These are phyloP conservation scores for Sclerotinia nivalis DNA, from an alignment of 2,329 filamentous ascomycete genomes.

Conservation along the genomic window DNA sequence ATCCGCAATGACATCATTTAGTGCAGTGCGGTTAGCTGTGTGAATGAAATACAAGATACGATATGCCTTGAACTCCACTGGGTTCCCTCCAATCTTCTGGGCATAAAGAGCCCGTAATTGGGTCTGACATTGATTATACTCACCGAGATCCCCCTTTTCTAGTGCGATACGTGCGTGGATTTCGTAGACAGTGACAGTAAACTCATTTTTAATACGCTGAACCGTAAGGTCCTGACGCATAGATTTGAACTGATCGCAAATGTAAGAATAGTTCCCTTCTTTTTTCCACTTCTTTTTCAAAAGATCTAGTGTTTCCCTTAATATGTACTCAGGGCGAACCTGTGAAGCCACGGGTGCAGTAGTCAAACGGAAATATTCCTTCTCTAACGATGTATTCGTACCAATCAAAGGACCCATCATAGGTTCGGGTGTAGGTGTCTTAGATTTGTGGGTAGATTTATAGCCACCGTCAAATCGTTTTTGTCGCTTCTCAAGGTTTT, in stretches of 20 bases:
- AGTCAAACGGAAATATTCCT: constrained; percentile 92
- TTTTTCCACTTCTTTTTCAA: constrained; percentile 93
- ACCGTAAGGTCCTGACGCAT: constrained; percentile 97
- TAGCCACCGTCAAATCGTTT: constrained; percentile 78
- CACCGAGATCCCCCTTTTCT: constrained; percentile 98
- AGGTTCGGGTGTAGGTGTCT: constrained; percentile 58
- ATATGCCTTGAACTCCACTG: constrained; percentile 97
- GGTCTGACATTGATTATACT: constrained; percentile 99
- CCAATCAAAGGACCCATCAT: constrained; percentile 76
- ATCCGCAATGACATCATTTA: constrained; percentile 98
- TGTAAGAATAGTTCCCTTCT: constrained; percentile 93
- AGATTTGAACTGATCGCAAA: constrained; percentile 99
- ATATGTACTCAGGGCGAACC: constrained; percentile 78
- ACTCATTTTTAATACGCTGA: constrained; percentile 94
- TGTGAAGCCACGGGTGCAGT: constrained; percentile 83
- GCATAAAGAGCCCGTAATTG: constrained; percentile 91
- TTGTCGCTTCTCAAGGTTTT: constrained; percentile 82
- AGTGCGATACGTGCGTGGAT: constrained; percentile 96
- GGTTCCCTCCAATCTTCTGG: constrained; percentile 82
- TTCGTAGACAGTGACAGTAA: constrained; percentile 95
- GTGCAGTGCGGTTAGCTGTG: constrained; percentile 94
- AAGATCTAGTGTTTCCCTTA: constrained; percentile 82
- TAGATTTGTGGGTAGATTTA: constrained; percentile 50
- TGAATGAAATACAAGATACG: constrained; percentile 99
- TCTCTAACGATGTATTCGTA: constrained; percentile 81